Percentiles rank a stretch among this genome's conserved stretches.
These are phyloP conservation scores for Magnusiomyces suaveolens DNA, from an alignment of 1,139 yeast species.

Conservation along the genomic window DNA sequence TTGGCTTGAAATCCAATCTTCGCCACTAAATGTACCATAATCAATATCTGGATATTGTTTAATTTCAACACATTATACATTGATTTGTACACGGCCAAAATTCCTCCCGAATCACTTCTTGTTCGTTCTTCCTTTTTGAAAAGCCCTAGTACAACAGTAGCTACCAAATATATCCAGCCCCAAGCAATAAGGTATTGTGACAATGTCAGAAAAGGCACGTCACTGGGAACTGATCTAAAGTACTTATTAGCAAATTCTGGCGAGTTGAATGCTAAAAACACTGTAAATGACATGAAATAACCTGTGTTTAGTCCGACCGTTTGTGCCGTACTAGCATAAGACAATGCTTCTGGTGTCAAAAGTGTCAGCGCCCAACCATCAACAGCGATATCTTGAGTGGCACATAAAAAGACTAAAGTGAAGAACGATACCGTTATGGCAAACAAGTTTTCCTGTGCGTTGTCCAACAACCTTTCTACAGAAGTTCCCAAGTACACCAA, in stretches of 20 bases:
- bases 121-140: constrained; percentile 38
- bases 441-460: constrained; percentile 47
- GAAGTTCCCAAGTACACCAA: constrained; percentile 53
- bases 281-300: constrained; percentile 82
- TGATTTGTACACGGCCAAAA: constrained; percentile 49
- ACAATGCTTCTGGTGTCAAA: constrained; percentile 62
- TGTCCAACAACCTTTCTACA: constrained; percentile 47
- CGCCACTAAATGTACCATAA: constrained; percentile 67
- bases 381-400: constrained; percentile 97
- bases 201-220: constrained; percentile 59
- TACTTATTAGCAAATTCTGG: constrained; percentile 88
- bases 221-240: constrained; percentile 50
- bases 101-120: constrained; percentile 29
- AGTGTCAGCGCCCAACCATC: constrained; percentile 98
- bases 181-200: constrained; percentile 69
- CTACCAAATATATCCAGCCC: constrained; percentile 61
- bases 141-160: constrained; percentile 51
- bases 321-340: constrained; percentile 97
- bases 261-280: constrained; percentile 81
- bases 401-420: constrained; percentile 73
- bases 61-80: constrained; percentile 72
- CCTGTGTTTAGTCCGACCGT: constrained; percentile 93
- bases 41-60: constrained; percentile 66
- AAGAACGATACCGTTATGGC: constrained; percentile 59
- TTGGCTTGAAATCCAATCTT: constrained; percentile 92